Base-by-base conservation (phyloP, 306 rosid species). In the Castanospermum australe region DNA sequence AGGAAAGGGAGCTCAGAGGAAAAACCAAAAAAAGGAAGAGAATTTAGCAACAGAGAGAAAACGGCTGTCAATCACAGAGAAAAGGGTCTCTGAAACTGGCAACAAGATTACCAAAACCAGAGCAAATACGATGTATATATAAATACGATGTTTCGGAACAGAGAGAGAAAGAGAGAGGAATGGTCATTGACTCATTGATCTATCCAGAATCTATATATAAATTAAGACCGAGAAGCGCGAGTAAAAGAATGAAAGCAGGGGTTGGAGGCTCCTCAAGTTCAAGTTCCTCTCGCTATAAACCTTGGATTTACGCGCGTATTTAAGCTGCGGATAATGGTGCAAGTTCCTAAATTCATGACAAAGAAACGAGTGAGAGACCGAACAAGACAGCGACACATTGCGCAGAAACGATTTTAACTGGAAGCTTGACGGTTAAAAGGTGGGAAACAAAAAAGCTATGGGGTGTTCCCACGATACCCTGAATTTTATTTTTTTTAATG, bases 141-240 rank as follows among this genome's bases (percentile, higher is more conserved):
- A n/a, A n/a, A n/a, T n/a, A n/a, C n/a, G n/a, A n/a, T 11, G 5
- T 56, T 21, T 22, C 14, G 18, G 18, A 45, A 45, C 51, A 11
- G 4, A 18, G 59, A 18, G 28, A 62, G 54, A 67, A 10, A 25
- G 68, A 60, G 73, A 25, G 54, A 63, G 44, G 51, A 17, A 12
- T 33, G 50, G 79, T 66, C 79, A 73, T 59, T 66, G 62, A n/a
- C n/a, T n/a, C n/a, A n/a, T n/a, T n/a, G n/a, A n/a, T n/a, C n/a
- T n/a, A n/a, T n/a, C n/a, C 55, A 81, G 85, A 85, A 56, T 45
- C 60, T 47, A 61, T 15, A 48, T 38, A 73, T 11, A 50, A 52
- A 33, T 36, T 47, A 83, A 47, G 63, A 41, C 28, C 12, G 1
- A 10, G 28, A n/a, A 63, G 36, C 44, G 28, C 17, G 5, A 54